phyloP scores from a whole-genome alignment of 2,329 filamentous ascomycete genomes.

The Venturiaceae sp. region DNA sequence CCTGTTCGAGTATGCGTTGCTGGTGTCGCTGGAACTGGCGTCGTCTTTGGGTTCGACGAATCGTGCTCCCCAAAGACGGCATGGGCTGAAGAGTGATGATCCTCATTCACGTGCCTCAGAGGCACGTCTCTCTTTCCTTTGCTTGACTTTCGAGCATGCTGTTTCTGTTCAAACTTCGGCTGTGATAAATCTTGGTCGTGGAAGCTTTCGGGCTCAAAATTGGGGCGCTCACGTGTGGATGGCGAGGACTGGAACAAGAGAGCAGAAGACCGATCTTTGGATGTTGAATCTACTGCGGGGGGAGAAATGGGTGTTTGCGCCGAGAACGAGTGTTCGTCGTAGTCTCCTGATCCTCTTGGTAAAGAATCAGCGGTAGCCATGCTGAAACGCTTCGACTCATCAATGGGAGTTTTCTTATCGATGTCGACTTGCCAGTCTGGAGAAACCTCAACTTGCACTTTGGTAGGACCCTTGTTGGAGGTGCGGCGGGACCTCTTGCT shows the following conservation, averaged over 20 bases:
- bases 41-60: slow-evolving; percentile 9
- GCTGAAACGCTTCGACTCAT: neutral
- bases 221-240: slow-evolving; percentile 1
- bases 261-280: slow-evolving; percentile 8
- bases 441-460: slow-evolving; percentile 13
- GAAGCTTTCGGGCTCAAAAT: neutral
- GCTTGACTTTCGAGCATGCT: neutral
- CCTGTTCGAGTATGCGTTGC: slow-evolving; percentile 19
- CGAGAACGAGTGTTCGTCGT: neutral
- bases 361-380: neutral
- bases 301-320: neutral
- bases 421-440: slow-evolving; percentile 12
- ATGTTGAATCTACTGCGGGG: slow-evolving; percentile 7
- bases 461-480: slow-evolving; percentile 6
- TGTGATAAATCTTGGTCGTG: neutral
- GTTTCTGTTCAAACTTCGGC: neutral
- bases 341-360: neutral
- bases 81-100: neutral
- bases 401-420: neutral
- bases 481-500: neutral
- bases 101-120: neutral
- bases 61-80: neutral
- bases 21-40: slow-evolving; percentile 13
- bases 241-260: slow-evolving; percentile 9
- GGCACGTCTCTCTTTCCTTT: neutral